phyloP scores from a whole-genome alignment of 345 rosid species.

The Sapria himalayana region DNA sequence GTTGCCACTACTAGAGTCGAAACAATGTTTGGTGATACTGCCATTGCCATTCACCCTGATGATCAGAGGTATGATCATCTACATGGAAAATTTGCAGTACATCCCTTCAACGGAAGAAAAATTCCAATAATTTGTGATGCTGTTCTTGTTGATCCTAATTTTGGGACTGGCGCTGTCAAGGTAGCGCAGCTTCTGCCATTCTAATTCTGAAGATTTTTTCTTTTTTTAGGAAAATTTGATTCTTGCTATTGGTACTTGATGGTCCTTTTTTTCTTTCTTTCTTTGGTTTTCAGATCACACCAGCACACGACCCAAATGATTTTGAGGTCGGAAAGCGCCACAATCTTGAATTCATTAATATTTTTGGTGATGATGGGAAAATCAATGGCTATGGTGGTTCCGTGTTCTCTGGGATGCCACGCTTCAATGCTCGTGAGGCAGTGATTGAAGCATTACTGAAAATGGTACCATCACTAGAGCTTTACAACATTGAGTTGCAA shows the following conservation, averaged over 20 bases:
- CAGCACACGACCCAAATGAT: slow-evolving; percentile 95
- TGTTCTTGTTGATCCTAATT: slow-evolving; percentile 60
- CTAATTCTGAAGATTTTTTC: slow-evolving; percentile 4
- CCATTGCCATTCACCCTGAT: slow-evolving; percentile 83
- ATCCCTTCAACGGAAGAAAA: slow-evolving; percentile 82
- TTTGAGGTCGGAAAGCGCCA: slow-evolving; percentile 85
- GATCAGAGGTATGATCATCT: slow-evolving; percentile 66
- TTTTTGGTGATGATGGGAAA: slow-evolving; percentile 82
- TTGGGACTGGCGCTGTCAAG: slow-evolving; percentile 99
- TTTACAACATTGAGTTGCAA: too few species aligned
- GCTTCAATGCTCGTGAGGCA: slow-evolving; percentile 75
- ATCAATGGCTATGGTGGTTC: slow-evolving; percentile 69
- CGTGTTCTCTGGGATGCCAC: slow-evolving; percentile 67
- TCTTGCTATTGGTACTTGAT: slow-evolving; percentile 1
- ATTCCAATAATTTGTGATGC: slow-evolving; percentile 65
- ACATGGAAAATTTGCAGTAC: slow-evolving; percentile 71
- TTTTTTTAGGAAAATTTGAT: slow-evolving; percentile 1
- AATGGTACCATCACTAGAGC: slow-evolving; percentile 19
- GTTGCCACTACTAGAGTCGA: slow-evolving; percentile 97
- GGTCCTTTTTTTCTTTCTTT: slow-evolving; percentile 2
- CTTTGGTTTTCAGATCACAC: slow-evolving; percentile 53
- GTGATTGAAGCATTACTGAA: slow-evolving; percentile 50
- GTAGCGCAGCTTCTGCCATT: slow-evolving; percentile 13
- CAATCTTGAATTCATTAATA: slow-evolving; percentile 53
- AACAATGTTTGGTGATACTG: slow-evolving; percentile 96